Base-by-base conservation (phyloP, 2,329 filamentous ascomycete genomes). In the Ophiostoma ulmi region DNA sequence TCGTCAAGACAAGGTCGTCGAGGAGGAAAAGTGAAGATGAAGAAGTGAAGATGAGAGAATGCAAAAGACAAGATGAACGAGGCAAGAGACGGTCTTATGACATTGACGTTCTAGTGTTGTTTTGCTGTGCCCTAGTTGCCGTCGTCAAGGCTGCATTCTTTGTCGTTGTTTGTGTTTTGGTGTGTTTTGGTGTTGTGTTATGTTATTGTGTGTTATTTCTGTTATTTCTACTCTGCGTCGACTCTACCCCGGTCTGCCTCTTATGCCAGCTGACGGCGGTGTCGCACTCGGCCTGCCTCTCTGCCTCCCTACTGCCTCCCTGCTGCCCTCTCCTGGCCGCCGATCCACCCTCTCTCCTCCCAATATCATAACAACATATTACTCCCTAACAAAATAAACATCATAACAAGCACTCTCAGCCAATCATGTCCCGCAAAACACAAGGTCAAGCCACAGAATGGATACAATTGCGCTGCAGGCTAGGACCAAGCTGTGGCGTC, bases 121-220 rank as follows among this genome's bases (percentile, higher is more conserved):
- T 35, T 63, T 55, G 52, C 17, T 48, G 6, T 31, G 31, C 31
- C 31, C 26, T 63, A 20, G 41, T 41, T 11, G 67, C 36, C 63
- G 68, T 72, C 71, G 68, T 72, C 71, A 72, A 67, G 58, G 55
- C 58, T 61, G 69, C 69, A 70, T 70, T 70, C 69, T 67, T 67
- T 70, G 44, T 63, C 63, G 44, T 26, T 55, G 61, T 65, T 35
- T 70, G 52, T 61, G 26, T 67, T 63, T 63, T 36, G 63, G 39
- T 38, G 39, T 70, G 44, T 20, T 48, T 26, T 55, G 17, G 44
- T 69, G 38, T 65, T 48, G 65, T 68, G 41, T 36, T 70, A 22
- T 69, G 38, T 38, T 68, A 26, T 48, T 41, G 68, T 69, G 52
- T 68, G 52, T 55, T 68, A 14, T 36, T 61, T 26, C 48, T 31